A percentile compares a stretch with the other conserved stretches of the same genome.
Conservation (phyloP, 306 rosid species). For the Canavalia gladiata region DNA sequence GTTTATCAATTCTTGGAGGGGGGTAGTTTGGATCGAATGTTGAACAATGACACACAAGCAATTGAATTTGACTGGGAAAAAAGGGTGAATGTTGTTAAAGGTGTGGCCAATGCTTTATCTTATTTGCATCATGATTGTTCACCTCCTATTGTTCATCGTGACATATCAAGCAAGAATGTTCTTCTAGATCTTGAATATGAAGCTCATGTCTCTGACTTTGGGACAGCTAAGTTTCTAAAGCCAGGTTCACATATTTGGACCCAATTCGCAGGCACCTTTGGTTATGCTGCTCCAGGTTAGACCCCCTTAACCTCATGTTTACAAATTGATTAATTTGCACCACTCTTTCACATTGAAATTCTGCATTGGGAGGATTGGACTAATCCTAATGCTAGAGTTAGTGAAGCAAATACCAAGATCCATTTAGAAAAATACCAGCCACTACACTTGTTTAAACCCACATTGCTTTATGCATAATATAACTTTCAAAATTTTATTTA, state of each 20-base stretch:
- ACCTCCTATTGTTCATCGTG: constrained; percentile 51
- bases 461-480: constrained; percentile 5
- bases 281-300: constrained; percentile 56
- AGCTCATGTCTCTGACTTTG: constrained; percentile 55
- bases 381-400: not conserved
- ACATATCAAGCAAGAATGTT: constrained; percentile 53
- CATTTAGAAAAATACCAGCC: not conserved
- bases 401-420: not conserved
- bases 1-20: constrained; percentile 53
- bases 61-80: constrained; percentile 49
- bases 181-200: constrained; percentile 50
- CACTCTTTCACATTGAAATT: not conserved
- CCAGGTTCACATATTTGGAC: constrained; percentile 43
- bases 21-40: constrained; percentile 49
- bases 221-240: constrained; percentile 46
- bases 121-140: constrained; percentile 52
- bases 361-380: not conserved
- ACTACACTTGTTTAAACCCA: not conserved
- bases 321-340: not conserved
- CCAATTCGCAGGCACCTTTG: constrained; percentile 47
- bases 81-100: constrained; percentile 51
- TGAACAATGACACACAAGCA: constrained; percentile 37
- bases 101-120: constrained; percentile 55
- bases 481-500: not conserved
- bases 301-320: constrained; percentile 16